phyloP scores from a whole-genome alignment of 179 eudicot genomes.

The Beta corolliflora region DNA sequence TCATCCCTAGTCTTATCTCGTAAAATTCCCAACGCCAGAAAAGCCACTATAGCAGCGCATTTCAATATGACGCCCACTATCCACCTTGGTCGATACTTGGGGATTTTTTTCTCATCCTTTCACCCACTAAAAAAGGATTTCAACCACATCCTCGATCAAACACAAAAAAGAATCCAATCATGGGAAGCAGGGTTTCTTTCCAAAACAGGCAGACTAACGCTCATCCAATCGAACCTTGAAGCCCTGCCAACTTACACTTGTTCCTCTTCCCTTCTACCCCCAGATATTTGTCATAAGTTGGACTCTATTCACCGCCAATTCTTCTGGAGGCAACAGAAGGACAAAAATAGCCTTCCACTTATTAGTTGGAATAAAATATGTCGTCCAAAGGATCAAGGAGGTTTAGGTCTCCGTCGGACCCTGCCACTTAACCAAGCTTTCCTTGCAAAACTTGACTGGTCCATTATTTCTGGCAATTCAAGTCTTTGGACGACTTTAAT shows the following conservation, averaged over 20 bases:
- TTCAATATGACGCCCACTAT: too few relatives aligned
- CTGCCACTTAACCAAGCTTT: too few relatives aligned
- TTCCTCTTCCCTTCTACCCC: neutral
- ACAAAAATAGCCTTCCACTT: neutral
- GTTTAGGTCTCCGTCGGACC: neutral
- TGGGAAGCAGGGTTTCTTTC: neutral
- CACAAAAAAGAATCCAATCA: neutral
- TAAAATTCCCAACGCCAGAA: too few relatives aligned
- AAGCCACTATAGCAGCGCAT: too few relatives aligned
- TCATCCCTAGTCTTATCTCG: too few relatives aligned
- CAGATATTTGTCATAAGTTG: fast-evolving
- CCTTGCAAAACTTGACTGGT: too few relatives aligned
- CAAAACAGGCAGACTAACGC: neutral
- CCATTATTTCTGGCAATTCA: too few relatives aligned
- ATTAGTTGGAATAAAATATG: neutral
- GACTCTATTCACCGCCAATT: neutral
- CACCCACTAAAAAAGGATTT: too few relatives aligned
- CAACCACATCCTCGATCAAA: too few relatives aligned
- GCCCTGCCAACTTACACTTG: neutral
- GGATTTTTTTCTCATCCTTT: too few relatives aligned
- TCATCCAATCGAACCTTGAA: neutral
- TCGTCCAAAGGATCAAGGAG: neutral
- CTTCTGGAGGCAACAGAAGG: neutral
- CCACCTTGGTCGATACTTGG: too few relatives aligned
- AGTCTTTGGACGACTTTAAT: too few relatives aligned